Evolutionary conservation across 768 basidiomycete species (phyloP).

Genomic region (Ramaria rubella): DNA sequence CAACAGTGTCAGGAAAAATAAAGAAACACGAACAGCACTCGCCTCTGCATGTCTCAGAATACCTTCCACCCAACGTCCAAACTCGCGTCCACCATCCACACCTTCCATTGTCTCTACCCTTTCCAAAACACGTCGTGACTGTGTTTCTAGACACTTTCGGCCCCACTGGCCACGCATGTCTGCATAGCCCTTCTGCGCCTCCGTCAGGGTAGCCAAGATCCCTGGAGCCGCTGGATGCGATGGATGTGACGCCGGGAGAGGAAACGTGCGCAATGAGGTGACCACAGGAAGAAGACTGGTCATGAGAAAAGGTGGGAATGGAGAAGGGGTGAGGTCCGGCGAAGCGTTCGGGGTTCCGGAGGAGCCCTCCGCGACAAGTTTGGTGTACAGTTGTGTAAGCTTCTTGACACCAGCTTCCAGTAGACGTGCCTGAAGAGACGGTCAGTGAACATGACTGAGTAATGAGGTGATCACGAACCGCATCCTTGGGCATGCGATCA

Average conservation of each 20-base stretch:
- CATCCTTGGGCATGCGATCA: constrained; percentile 48
- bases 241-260: constrained; percentile 73
- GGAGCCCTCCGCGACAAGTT: constrained; percentile 79
- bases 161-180: constrained; percentile 83
- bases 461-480: constrained; percentile 30
- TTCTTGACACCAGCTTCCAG: constrained; percentile 82
- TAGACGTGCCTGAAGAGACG: constrained; percentile 47
- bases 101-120: constrained; percentile 64
- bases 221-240: constrained; percentile 68
- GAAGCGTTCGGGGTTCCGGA: constrained; percentile 64
- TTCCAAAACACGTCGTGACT: constrained; percentile 63
- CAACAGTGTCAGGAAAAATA: neutral
- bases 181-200: constrained; percentile 76
- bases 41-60: constrained; percentile 65
- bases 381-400: constrained; percentile 75
- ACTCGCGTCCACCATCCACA: constrained; percentile 59
- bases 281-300: constrained; percentile 57
- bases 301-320: constrained; percentile 50
- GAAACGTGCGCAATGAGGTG: constrained; percentile 53
- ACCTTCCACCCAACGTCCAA: constrained; percentile 63
- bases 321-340: constrained; percentile 44
- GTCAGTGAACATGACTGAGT: neutral
- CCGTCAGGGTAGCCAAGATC: constrained; percentile 60
- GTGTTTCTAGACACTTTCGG: constrained; percentile 64
- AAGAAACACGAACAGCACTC: constrained; percentile 13